Conservation (phyloP, 2,329 filamentous ascomycete species). For the Fusarium continuum region DNA sequence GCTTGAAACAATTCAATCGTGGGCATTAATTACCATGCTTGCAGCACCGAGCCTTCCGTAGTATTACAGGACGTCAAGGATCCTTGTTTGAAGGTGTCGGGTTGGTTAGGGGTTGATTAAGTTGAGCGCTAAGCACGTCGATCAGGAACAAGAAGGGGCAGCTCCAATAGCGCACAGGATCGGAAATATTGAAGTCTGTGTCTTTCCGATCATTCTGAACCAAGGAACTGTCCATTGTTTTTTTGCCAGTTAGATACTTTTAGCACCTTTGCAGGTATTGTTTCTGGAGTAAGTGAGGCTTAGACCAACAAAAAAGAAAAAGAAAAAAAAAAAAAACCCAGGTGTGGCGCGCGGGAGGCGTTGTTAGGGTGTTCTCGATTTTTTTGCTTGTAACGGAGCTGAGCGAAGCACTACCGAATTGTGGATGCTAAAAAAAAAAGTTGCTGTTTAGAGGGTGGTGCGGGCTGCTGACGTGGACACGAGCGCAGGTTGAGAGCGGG, state of each 20-base stretch:
- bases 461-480: constrained; percentile 37
- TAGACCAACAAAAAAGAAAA: too few relatives aligned
- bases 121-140: constrained; percentile 33
- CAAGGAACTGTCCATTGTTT: too few relatives aligned
- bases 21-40: constrained; percentile 5
- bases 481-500: constrained; percentile 7
- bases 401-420: constrained; percentile 22
- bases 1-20: constrained; percentile 5
- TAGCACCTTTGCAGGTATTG: not conserved
- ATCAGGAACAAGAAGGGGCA: constrained; percentile 31
- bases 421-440: constrained; percentile 26
- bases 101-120: constrained; percentile 17
- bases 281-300: not conserved
- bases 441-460: constrained; percentile 3
- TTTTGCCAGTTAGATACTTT: too few relatives aligned
- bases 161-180: not conserved
- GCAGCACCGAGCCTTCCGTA: not conserved
- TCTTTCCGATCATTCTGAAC: too few relatives aligned
- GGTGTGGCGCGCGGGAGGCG: constrained; percentile 25
- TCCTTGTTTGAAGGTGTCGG: constrained; percentile 10
- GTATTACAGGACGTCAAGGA: constrained; percentile 18
- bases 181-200: not conserved
- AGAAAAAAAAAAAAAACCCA: not conserved
- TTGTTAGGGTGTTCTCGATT: constrained; percentile 2
- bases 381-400: not conserved